Percentiles rank a stretch among this genome's conserved stretches.
phyloP scores from a whole-genome alignment of 2,329 filamentous ascomycete genomes.

The Calonectria henricotiae region DNA sequence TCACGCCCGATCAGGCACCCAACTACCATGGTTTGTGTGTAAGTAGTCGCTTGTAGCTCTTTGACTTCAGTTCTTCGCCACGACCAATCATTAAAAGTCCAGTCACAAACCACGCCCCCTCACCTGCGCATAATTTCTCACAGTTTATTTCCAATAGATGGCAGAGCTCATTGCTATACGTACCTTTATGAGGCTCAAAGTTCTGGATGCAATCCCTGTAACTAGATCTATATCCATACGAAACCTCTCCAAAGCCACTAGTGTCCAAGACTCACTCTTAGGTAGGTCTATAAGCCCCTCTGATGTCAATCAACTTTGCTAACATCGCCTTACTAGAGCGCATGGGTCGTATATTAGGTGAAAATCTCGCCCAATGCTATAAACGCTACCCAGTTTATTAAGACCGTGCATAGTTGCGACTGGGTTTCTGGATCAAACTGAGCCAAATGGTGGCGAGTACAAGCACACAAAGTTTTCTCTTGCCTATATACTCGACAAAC shows the following conservation, averaged over 20 bases:
- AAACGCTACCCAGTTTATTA: background rate
- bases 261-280: slow-evolving; percentile 53
- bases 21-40: slow-evolving; percentile 57
- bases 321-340: slow-evolving; percentile 43
- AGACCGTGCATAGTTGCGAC: slow-evolving; percentile 46
- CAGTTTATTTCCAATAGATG: slow-evolving; percentile 47
- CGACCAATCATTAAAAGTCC: background rate
- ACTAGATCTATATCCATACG: slow-evolving; percentile 51
- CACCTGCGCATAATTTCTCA: slow-evolving; percentile 17
- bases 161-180: slow-evolving; percentile 53
- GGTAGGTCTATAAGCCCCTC: slow-evolving; percentile 37
- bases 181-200: slow-evolving; percentile 54
- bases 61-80: background rate
- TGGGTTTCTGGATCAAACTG: slow-evolving; percentile 54
- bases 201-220: slow-evolving; percentile 53
- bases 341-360: slow-evolving; percentile 52
- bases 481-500: slow-evolving; percentile 51
- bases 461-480: slow-evolving; percentile 55
- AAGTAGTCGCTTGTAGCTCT: slow-evolving; percentile 17
- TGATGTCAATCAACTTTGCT: background rate
- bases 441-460: slow-evolving; percentile 51
- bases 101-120: too few species aligned
- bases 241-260: slow-evolving; percentile 50
- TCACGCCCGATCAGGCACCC: slow-evolving; percentile 53
- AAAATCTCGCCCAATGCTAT: background rate